A percentile compares a stretch with the other conserved stretches of the same genome.
Conservation (phyloP, 2,329 filamentous ascomycete species). For the Thelonectria discophora region DNA sequence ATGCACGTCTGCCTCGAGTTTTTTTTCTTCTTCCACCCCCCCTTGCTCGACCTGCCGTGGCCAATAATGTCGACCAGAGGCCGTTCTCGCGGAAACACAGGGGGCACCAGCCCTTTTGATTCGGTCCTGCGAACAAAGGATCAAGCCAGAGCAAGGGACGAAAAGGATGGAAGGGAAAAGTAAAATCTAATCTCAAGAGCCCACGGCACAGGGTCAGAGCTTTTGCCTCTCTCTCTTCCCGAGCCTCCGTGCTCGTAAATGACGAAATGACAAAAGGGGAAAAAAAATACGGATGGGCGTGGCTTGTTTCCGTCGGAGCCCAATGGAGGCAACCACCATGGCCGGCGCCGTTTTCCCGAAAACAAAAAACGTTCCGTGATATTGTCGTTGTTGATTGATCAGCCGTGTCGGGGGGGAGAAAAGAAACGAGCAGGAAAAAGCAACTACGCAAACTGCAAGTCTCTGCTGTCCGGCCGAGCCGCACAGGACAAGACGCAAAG, state of each 20-base stretch:
- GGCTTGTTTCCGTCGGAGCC: neutral
- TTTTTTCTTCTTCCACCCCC: neutral
- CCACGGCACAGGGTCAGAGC: slow-evolving; percentile 17
- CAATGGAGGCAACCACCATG: slow-evolving; percentile 22
- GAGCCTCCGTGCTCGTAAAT: neutral
- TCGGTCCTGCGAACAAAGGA: slow-evolving; percentile 10
- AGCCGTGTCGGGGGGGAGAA: slow-evolving; percentile 21
- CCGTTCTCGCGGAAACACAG: slow-evolving; percentile 21
- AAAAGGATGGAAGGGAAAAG: slow-evolving; percentile 16
- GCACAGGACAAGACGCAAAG: slow-evolving; percentile 1
- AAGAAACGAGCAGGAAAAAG: slow-evolving; percentile 2
- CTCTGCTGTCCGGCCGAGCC: slow-evolving; percentile 10
- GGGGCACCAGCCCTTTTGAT: slow-evolving; percentile 24
- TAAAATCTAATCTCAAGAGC: slow-evolving; percentile 21
- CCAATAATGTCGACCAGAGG: slow-evolving; percentile 30
- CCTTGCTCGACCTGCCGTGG: neutral
- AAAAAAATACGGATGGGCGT: neutral
- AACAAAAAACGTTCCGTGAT: slow-evolving; percentile 10
- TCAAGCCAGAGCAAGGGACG: neutral
- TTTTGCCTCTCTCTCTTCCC: neutral
- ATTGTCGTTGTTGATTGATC: slow-evolving; percentile 13
- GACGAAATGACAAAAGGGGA: slow-evolving; percentile 2
- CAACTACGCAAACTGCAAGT: neutral
- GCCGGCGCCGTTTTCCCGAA: slow-evolving; percentile 3
- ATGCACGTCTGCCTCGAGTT: slow-evolving; percentile 14